Evolutionary conservation across 192 early-diverging fungal genomes (phyloP), one percentile per base, ranked within the genome.

Genomic region (Mortierella claussenii): DNA sequence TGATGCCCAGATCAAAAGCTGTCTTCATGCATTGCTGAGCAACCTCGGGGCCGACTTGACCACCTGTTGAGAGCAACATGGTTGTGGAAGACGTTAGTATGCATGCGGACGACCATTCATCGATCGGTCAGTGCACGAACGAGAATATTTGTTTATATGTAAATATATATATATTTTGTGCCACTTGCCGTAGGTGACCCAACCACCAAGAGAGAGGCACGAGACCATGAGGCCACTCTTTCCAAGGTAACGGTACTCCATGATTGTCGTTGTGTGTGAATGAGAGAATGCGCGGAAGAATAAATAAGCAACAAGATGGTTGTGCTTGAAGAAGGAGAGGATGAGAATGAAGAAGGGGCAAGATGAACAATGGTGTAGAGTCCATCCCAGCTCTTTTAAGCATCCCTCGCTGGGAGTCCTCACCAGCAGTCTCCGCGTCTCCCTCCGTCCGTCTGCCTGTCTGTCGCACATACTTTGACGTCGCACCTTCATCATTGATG

Each of bases 171-270:
- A n/a, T 10, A 17, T 53, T 24, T 8, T 37, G 27, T 30, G 48
- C 28, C 3, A 44, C 53, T 48, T 51, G 36, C 92, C 93, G 79
- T 89, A 91, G 17, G 90, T 93, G 43, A 93, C 82, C 89, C 89
- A 88, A 0, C 89, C 83, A 21, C 93, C 93, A 8, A 94, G 80
- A 5, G 89, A 89, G 4, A 93, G 60, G 43, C 80, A 81, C 15
- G 88, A 91, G 23, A 95, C 90, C 71, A 90, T 91, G 32, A 95
- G 87, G 2, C 94, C 94, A 54, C 88, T 89, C 27, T 82, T 70
- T 55, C 94, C 94, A 37, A 95, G 83, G 65, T 84, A 90, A 32
- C 92, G 86, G 80, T 93, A 95, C 66, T 95, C 87, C 94, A 94
- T 95, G 48, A 53, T 48, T 8, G 20, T 28, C 20, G 36, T 2